These are phyloP conservation scores for Rubia tinctorum DNA, from an alignment of 305 asterid genomes.

Conservation along the genomic window DNA sequence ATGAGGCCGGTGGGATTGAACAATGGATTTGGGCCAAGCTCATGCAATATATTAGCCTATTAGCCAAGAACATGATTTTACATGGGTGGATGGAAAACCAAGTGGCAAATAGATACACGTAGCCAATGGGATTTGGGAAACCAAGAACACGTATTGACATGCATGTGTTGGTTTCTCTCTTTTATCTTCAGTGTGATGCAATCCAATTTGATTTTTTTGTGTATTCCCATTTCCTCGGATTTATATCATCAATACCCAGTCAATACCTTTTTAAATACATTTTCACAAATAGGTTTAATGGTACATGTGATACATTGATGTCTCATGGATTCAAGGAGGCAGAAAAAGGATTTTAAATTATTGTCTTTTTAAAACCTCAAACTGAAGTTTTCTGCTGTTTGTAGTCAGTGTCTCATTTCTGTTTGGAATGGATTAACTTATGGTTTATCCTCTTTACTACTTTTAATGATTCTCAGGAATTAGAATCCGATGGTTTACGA, in stretches of 20 bases:
- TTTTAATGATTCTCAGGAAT: conserved; percentile 43
- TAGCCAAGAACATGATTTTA: neutral
- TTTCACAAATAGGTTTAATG: neutral
- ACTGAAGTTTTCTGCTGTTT: neutral
- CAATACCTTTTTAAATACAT: neutral
- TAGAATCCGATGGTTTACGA: conserved; percentile 73
- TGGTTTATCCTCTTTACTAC: conserved; percentile 3
- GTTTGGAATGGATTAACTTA: neutral
- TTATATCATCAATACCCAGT: neutral
- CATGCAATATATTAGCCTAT: neutral
- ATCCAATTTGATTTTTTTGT: too few relatives aligned
- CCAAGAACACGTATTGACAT: neutral
- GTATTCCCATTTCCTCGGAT: neutral
- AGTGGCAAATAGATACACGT: neutral
- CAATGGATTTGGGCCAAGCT: neutral
- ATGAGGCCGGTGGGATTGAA: neutral
- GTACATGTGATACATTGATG: neutral
- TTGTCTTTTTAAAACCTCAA: neutral
- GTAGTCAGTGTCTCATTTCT: neutral
- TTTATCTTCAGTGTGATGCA: neutral
- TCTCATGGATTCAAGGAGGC: neutral
- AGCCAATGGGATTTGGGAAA: too few relatives aligned
- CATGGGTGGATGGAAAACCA: neutral
- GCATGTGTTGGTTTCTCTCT: neutral
- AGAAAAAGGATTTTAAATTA: neutral